These are phyloP conservation scores for Amylocarpus encephaloides DNA, from an alignment of 2,329 filamentous ascomycete species.

Conservation along the genomic window DNA sequence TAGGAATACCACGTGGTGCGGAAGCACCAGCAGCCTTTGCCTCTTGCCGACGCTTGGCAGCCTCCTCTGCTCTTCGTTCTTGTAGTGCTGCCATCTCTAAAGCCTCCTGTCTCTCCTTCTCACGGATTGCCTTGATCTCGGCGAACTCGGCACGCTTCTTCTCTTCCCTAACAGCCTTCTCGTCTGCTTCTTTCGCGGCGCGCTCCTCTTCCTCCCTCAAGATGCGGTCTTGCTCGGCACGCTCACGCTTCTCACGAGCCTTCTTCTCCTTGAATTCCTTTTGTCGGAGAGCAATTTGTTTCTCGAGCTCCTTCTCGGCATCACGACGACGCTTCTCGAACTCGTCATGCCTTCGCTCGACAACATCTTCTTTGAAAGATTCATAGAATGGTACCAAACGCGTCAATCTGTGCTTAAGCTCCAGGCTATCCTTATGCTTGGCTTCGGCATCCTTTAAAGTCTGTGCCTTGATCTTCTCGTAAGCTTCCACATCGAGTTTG, in stretches of 20 bases:
- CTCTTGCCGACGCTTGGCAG: constrained; percentile 66
- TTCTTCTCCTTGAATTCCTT: constrained; percentile 82
- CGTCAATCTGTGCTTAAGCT: constrained; percentile 86
- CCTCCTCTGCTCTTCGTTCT: constrained; percentile 80
- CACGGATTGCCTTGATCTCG: constrained; percentile 59
- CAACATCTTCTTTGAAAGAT: constrained; percentile 72
- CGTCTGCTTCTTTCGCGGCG: constrained; percentile 73
- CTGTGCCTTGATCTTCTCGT: constrained; percentile 71
- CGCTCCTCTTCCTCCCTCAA: constrained; percentile 82
- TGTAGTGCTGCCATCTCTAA: constrained; percentile 62
- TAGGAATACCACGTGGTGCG: constrained; percentile 35
- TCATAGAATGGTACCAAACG: constrained; percentile 82
- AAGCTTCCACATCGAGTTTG: constrained; percentile 69
- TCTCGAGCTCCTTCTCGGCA: constrained; percentile 88
- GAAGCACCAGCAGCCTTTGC: constrained; percentile 39
- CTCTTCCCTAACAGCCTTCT: constrained; percentile 72
- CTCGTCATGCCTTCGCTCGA: constrained; percentile 83
- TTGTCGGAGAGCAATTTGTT: constrained; percentile 79
- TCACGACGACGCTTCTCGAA: constrained; percentile 91
- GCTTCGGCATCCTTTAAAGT: constrained; percentile 72
- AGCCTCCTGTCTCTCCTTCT: constrained; percentile 61
- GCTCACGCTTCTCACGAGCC: constrained; percentile 75
- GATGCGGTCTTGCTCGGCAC: constrained; percentile 74
- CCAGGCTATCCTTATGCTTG: constrained; percentile 88
- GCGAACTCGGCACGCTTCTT: constrained; percentile 67